Base-by-base conservation (phyloP, 1,139 yeast species). In the Diutina pseudorugosa region DNA sequence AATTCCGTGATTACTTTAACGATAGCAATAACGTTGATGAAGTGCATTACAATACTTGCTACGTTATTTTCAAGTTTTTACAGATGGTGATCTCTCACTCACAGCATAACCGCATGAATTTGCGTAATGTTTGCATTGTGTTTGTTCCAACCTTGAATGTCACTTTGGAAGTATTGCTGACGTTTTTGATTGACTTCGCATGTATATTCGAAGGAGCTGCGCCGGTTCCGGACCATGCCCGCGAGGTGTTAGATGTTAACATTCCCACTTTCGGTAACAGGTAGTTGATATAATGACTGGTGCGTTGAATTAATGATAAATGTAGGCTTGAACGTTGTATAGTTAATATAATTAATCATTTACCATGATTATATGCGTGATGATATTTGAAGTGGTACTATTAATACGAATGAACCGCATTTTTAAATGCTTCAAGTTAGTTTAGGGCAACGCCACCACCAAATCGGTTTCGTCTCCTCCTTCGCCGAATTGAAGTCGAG, bases 111-210 rank as follows among this genome's bases (percentile, higher is more conserved):
- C 83, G 90, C 65, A 93, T 93, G 98, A 86, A 84, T 57, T 65
- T 83, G 56, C 72, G 84, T 55, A 88, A 89, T 62, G 69, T 88
- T 52, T 83, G 93, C 61, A 88, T 88, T 63, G 95, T 89, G 19
- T 86, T 88, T 65, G 87, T 91, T 4, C 95, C 95, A 3, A 87
- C 96, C 0, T 71, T 88, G 57, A 84, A 84, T 58, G 73, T 88
- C 45, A 82, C 95, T 0, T 72, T 83, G 19, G 83, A 81, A 52
- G 77, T 86, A 5, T 71, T 88, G 56, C 76, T 77, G 51, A 74
- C 81, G 18, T 77, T 85, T 54, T 73, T 88, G 59, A 77, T 77
- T 51, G 89, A 87, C 62, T 85, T 79, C 62, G 75, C 70, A 27
- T 77, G 80, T 58, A 76, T 87, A 8, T 87, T 86, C 61, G 83